Evolutionary conservation across 108 stramenopile genomes (phyloP).

Genomic region (Skeletonema grethae): DNA sequence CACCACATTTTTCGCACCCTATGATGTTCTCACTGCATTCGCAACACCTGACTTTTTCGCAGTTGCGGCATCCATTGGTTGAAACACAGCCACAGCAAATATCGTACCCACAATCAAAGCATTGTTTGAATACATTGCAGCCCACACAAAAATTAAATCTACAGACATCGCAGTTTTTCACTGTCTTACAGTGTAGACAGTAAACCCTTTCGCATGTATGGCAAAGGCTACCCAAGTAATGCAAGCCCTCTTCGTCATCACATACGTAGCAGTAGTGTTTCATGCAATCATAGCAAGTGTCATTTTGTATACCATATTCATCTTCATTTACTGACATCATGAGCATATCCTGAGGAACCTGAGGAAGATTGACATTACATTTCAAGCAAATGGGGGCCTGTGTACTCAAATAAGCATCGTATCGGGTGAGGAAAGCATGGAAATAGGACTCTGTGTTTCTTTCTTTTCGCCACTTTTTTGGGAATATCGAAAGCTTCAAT

Average conservation of each 20-base stretch:
- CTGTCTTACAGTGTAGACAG: neutral
- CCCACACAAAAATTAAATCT: no score
- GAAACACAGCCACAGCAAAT: no score
- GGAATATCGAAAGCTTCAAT: neutral
- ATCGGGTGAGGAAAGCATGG: neutral
- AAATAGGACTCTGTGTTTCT: neutral
- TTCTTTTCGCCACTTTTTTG: neutral
- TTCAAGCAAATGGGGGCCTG: neutral
- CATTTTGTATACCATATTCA: neutral
- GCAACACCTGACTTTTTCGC: no score
- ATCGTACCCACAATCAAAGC: no score
- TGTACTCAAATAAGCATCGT: no score
- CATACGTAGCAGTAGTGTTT: neutral
- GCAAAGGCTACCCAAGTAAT: neutral
- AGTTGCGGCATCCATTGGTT: no score
- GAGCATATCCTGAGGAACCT: neutral
- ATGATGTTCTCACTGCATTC: no score
- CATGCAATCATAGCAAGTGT: neutral
- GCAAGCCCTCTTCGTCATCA: neutral
- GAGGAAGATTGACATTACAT: neutral
- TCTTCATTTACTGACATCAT: no score
- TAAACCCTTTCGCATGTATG: neutral
- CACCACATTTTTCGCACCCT: no score
- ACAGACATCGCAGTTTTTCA: no score
- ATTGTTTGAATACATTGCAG: no score